A percentile compares a stretch with the other conserved stretches of the same genome.
phyloP scores from a whole-genome alignment of 805 yeast species.

The Zygoascus bituminiphila region DNA sequence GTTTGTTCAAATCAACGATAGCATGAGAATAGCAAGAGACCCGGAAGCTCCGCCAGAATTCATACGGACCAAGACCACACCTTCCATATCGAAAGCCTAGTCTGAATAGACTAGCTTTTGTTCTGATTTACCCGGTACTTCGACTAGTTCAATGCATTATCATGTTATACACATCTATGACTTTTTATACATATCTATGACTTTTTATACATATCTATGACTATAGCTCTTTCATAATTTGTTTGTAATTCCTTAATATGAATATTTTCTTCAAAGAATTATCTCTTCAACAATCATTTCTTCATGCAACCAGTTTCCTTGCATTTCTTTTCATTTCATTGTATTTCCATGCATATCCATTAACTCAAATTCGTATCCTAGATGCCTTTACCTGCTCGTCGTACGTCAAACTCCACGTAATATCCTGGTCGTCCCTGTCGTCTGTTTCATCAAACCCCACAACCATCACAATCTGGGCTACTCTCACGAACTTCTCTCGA shows the following conservation, averaged over 20 bases:
- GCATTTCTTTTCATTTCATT: background rate
- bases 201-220: too few relatives aligned
- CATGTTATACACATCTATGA: background rate
- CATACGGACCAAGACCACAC: background rate
- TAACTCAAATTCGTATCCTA: constrained; percentile 14
- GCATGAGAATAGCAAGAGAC: constrained; percentile 31
- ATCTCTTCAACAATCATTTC: too few relatives aligned
- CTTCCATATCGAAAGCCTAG: too few relatives aligned
- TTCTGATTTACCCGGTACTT: too few relatives aligned
- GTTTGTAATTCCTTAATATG: too few relatives aligned
- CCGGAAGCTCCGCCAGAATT: constrained; percentile 10
- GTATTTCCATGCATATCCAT: background rate
- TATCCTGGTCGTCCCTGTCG: constrained; percentile 33
- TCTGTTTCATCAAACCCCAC: constrained; percentile 74
- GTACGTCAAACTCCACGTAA: constrained; percentile 71
- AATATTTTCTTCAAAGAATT: too few relatives aligned
- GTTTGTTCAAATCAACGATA: constrained; percentile 36
- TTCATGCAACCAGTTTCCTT: background rate
- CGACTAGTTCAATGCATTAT: background rate
- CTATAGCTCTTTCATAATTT: too few relatives aligned
- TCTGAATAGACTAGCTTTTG: too few relatives aligned
- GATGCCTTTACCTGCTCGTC: constrained; percentile 44
- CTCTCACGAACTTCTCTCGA: constrained; percentile 68
- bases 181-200: background rate
- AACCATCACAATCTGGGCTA: constrained; percentile 77